phyloP scores from a whole-genome alignment of 345 rosid species.

The Populus pruinosa region DNA sequence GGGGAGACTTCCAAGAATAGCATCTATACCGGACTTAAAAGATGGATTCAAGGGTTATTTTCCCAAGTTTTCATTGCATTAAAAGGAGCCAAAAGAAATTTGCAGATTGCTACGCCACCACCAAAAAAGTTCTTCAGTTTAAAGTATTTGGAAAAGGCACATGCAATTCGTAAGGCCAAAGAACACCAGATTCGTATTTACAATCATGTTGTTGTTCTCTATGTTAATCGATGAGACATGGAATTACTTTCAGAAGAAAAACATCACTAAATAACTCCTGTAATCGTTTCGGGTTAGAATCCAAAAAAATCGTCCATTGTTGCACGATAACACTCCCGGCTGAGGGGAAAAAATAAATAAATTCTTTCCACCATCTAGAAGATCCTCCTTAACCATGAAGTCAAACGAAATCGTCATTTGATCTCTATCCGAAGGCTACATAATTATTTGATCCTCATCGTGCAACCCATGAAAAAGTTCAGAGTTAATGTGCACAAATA shows the following conservation, averaged over 20 bases:
- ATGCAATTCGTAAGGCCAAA: neutral
- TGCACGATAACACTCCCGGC: no score
- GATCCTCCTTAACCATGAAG: neutral
- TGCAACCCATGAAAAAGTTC: neutral
- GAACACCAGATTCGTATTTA: neutral
- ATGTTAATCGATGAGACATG: neutral
- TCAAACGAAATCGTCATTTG: neutral
- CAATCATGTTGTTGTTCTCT: neutral
- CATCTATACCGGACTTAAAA: slow-evolving; percentile 14
- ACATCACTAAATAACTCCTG: neutral
- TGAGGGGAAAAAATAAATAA: no score
- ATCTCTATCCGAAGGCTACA: neutral
- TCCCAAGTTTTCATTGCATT: slow-evolving; percentile 22
- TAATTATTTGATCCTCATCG: neutral
- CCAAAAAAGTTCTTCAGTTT: neutral
- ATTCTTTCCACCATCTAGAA: neutral
- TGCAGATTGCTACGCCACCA: slow-evolving; percentile 10
- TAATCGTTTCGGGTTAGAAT: no score
- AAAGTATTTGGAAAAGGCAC: slow-evolving; percentile 8
- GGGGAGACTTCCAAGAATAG: slow-evolving; percentile 13
- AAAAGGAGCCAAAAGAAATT: slow-evolving; percentile 25
- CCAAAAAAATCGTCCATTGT: no score
- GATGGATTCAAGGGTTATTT: slow-evolving; percentile 15
- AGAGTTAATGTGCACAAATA: neutral
- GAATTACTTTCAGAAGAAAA: neutral